phyloP scores from a whole-genome alignment of 257 asterid species.

The Petunia axillaris region DNA sequence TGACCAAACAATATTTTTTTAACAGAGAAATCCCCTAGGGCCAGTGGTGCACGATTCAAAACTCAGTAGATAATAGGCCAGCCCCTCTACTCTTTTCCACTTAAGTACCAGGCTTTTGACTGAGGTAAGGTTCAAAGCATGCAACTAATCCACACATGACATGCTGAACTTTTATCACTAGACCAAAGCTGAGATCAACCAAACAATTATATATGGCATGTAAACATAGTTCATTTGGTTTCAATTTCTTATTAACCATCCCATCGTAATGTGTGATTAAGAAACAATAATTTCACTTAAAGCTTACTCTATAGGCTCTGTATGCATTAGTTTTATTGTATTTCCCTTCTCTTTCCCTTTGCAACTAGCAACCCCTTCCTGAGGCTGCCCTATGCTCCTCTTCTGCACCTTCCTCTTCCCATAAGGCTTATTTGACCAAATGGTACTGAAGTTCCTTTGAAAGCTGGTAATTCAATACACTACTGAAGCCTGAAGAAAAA shows the following conservation, averaged over 20 bases:
- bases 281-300: not conserved
- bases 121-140: too few species aligned
- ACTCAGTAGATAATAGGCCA: too few species aligned
- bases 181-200: not conserved
- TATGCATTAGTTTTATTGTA: not conserved
- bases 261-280: not conserved
- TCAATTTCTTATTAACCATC: not conserved
- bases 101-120: too few species aligned
- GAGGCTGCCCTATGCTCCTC: not conserved
- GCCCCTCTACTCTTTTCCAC: too few species aligned
- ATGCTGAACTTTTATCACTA: too few species aligned
- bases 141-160: too few species aligned
- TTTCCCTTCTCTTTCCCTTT: constrained; percentile 5
- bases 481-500: not conserved
- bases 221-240: constrained; percentile 1
- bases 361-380: not conserved
- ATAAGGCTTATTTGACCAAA: not conserved
- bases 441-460: not conserved
- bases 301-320: not conserved
- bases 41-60: too few species aligned
- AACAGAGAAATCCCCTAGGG: too few species aligned
- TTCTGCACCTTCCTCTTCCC: not conserved
- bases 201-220: not conserved
- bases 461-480: not conserved
- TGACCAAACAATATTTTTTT: not conserved